Evolutionary conservation across 225 moss, liverwort and hornwort genomes (phyloP), one percentile per base, ranked within the genome.

Genomic region (Polytrichum commune): DNA sequence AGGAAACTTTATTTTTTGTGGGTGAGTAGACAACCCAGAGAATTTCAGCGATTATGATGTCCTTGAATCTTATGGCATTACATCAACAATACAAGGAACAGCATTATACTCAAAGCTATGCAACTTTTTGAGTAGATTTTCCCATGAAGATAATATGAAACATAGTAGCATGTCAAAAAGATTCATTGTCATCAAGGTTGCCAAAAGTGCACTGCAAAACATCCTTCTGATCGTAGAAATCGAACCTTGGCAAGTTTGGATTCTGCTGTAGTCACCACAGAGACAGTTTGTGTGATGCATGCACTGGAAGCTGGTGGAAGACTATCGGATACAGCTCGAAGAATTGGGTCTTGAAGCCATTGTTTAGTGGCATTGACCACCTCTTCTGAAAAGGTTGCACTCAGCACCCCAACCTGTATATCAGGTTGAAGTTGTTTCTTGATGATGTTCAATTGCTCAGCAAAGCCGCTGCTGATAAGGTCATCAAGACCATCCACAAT

Each of bases 401-500:
- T 87, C 27, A 91, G 65, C 63, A 93, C 69, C 26, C 89, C 76
- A 73, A 85, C 85, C 72, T 79, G 90, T 62, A 84, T 73, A 53
- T 84, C 76, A 72, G 78, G 74, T 58, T 60, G 76, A 32, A 95
- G 77, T 60, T 91, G 76, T 33, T 83, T 80, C 18, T 76, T 80
- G 33, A 93, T 77, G 58, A 70, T 85, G 53, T 72, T 78, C 27
- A 93, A 29, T 9, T 91, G 72, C 71, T 79, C 82, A 75, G 68
- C 62, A 56, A 78, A 84, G 7, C 89, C 88, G 53, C 75, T 77
- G 29, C 67, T 29, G 16, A 91, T 75, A 20, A 98, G 75, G 27
- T 91, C 87, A 69, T 86, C 84, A 70, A 98, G 55, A 32, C 91
- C 90, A 82, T 95, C 88, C 66, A 95, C 70, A 55, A 89, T 88